Conservation (phyloP, 140 eudicot species). For the Bidens hawaiensis region DNA sequence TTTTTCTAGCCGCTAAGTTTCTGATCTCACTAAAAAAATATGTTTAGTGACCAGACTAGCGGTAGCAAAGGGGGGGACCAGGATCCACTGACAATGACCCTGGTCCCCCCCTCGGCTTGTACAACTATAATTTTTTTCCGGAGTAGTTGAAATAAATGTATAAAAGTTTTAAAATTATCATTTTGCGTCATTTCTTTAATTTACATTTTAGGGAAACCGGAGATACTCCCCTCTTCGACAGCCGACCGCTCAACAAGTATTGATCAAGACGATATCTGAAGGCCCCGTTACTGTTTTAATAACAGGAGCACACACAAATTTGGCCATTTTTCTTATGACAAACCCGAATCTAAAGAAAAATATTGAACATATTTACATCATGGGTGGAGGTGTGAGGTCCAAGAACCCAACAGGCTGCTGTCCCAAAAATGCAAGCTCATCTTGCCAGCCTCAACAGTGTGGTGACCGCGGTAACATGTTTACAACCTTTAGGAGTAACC, state of each 20-base stretch:
- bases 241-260: constrained; percentile 68
- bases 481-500: constrained; percentile 61
- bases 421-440: constrained; percentile 42
- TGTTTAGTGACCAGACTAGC: no score
- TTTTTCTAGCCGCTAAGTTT: background rate
- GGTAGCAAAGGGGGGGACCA: no score
- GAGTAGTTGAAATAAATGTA: no score
- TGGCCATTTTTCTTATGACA: constrained; percentile 65
- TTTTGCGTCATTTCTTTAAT: no score
- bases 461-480: constrained; percentile 73
- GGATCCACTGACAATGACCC: no score
- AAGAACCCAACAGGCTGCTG: constrained; percentile 73
- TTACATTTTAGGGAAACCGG: constrained; percentile 54
- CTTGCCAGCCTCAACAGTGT: constrained; percentile 66
- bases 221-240: constrained; percentile 65
- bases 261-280: constrained; percentile 61
- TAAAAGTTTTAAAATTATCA: no score
- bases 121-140: no score
- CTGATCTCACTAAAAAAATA: no score
- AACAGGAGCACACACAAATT: constrained; percentile 62
- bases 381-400: constrained; percentile 94
- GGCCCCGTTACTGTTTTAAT: constrained; percentile 56
- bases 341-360: constrained; percentile 80
- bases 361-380: constrained; percentile 62
- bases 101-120: no score